phyloP scores from a whole-genome alignment of 1,139 yeast species.

The Sporopachydermia cereana region DNA sequence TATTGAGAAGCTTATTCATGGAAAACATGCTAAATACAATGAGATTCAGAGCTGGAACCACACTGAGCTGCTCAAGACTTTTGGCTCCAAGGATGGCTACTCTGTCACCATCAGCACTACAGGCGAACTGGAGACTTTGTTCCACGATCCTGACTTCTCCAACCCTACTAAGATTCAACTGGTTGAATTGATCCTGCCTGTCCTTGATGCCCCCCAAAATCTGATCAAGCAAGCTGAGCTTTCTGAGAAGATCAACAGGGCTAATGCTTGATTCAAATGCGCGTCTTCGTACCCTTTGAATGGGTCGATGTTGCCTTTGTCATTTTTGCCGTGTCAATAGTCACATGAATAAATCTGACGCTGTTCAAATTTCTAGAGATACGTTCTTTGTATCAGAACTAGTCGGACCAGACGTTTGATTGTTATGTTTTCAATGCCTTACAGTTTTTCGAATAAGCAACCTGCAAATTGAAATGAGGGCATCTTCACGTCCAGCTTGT shows the following conservation, averaged over 20 bases:
- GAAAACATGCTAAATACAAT: slow-evolving; percentile 63
- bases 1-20: slow-evolving; percentile 81
- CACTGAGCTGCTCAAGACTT: slow-evolving; percentile 51
- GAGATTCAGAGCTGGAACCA: slow-evolving; percentile 80
- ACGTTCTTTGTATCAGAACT: too few relatives aligned
- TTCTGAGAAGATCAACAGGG: slow-evolving; percentile 50
- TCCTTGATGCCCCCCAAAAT: slow-evolving; percentile 71
- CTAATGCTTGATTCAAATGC: slow-evolving; percentile 11
- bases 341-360: too few relatives aligned
- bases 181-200: slow-evolving; percentile 69
- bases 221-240: slow-evolving; percentile 67
- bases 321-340: too few relatives aligned
- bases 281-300: too few relatives aligned
- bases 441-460: too few relatives aligned
- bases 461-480: too few relatives aligned
- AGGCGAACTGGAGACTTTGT: slow-evolving; percentile 55
- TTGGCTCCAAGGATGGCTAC: slow-evolving; percentile 45
- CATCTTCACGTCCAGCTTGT: too few relatives aligned
- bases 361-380: too few relatives aligned
- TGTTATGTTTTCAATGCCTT: too few relatives aligned
- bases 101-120: slow-evolving; percentile 44
- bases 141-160: slow-evolving; percentile 42
- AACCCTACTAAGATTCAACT: slow-evolving; percentile 56
- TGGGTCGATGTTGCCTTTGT: too few relatives aligned
- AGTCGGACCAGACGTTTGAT: too few relatives aligned